These are phyloP conservation scores for Gastroboletus turbinatus DNA, from an alignment of 1,284 basidiomycete species.

Conservation along the genomic window DNA sequence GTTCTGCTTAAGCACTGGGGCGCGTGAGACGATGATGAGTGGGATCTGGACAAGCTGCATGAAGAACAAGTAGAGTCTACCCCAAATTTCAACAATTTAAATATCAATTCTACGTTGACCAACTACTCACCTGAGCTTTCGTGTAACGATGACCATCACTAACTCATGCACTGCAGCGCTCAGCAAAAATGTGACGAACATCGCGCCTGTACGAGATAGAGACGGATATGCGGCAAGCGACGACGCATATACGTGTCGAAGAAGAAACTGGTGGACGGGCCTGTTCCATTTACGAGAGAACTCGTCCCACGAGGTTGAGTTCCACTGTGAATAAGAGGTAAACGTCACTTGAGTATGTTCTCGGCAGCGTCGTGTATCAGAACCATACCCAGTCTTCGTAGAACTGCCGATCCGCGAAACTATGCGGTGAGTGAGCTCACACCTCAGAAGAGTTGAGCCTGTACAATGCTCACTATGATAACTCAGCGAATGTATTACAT, in stretches of 20 bases:
- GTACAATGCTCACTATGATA: constrained; percentile 61
- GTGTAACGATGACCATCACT: constrained; percentile 94
- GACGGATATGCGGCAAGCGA: constrained; percentile 74
- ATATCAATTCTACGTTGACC: background rate
- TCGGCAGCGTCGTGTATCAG: constrained; percentile 1
- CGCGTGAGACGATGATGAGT: constrained; percentile 79
- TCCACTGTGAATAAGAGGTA: constrained; percentile 64
- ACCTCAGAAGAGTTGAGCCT: background rate
- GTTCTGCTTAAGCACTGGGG: constrained; percentile 77
- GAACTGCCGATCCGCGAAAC: constrained; percentile 95
- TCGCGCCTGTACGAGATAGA: constrained; percentile 74
- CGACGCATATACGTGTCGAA: constrained; percentile 93
- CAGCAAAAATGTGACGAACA: constrained; percentile 89
- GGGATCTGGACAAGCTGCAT: constrained; percentile 90
- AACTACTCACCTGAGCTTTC: constrained; percentile 71
- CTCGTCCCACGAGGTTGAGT: constrained; percentile 94
- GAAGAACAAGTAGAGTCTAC: constrained; percentile 74
- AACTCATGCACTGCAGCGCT: constrained; percentile 91
- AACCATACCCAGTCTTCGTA: constrained; percentile 87
- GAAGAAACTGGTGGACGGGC: constrained; percentile 86
- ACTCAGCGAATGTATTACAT: constrained; percentile 92
- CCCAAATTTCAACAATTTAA: constrained; percentile 1
- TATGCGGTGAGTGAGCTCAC: constrained; percentile 31
- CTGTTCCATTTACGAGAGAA: constrained; percentile 98
- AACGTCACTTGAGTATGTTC: background rate